Evolutionary conservation across 1,139 yeast species (phyloP), one percentile per base, ranked within the genome.

Genomic region (Kluyveromyces sp.): DNA sequence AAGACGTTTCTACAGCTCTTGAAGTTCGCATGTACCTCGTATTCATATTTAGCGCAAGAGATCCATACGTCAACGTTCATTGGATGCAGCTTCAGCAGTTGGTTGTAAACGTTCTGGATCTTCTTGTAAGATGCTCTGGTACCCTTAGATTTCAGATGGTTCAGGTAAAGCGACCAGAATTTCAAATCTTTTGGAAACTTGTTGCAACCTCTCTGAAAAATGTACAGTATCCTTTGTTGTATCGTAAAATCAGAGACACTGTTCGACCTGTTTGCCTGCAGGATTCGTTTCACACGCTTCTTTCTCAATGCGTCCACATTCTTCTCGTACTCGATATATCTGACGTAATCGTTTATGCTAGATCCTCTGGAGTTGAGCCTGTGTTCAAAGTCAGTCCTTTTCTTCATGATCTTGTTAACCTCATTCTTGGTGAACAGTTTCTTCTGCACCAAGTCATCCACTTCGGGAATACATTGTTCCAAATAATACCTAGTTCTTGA

Each of bases 351-450:
- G 46, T 77, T 70, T 3, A 88, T 77, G 52, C 75, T 80, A 17
- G 92, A 77, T 2, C 94, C 94, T 63, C 97, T 74, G 36, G 95
- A 88, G 42, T 78, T 78, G 45, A 94, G 77, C 49, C 96, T 70
- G 63, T 92, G 96, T 65, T 94, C 99, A 56, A 88, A 92, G 64
- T 89, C 96, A 0, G 97, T 89, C 67, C 98, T 77, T 61, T 88
- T 78, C 67, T 92, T 80, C 89, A 92, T 87, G 48, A 94, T 83
- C 71, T 78, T 75, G 41, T 83, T 80, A 53, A 88, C 79, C 64
- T 94, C 98, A 56, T 77, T 75, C 57, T 82, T 79, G 33, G 76
- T 80, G 63, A 92, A 94, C 15, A 94, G 69, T 2, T 89, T 92
- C 59, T 86, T 83, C 49, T 75, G 77, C 49, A 83, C 80, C 40